Evolutionary conservation across 768 basidiomycete species (phyloP).

Genomic region (Phlegmacium glaucopus): DNA sequence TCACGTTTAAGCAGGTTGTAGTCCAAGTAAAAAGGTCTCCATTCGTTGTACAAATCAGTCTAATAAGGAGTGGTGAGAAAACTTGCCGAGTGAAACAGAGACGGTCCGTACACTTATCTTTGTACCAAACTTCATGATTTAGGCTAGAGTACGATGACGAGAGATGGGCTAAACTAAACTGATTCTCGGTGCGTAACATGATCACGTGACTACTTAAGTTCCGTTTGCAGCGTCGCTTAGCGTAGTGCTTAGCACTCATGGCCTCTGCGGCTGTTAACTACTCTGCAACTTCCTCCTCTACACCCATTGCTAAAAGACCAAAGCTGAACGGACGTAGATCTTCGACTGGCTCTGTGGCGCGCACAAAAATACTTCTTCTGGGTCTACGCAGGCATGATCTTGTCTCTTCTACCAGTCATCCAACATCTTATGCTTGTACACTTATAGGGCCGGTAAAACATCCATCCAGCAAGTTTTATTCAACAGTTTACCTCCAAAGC

Average conservation of each 20-base stretch:
- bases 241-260: conserved; percentile 12
- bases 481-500: conserved; percentile 74
- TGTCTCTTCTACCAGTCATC: background rate
- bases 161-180: background rate
- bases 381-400: conserved; percentile 59
- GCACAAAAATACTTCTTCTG: conserved; percentile 70
- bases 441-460: conserved; percentile 81
- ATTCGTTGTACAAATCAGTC: conserved; percentile 86
- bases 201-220: too few species aligned
- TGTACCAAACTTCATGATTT: conserved; percentile 74
- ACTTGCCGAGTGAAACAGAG: conserved; percentile 1
- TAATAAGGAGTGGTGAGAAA: conserved; percentile 24
- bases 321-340: conserved; percentile 26
- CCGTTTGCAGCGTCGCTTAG: too few species aligned
- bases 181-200: background rate
- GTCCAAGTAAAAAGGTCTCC: conserved; percentile 87
- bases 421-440: conserved; percentile 1
- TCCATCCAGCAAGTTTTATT: conserved; percentile 92
- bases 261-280: conserved; percentile 19
- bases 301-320: conserved; percentile 21
- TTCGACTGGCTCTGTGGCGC: conserved; percentile 26
- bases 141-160: background rate
- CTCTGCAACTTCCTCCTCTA: conserved; percentile 28
- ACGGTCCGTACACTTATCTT: conserved; percentile 58
- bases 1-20: conserved; percentile 88